Conservation (phyloP, 805 yeast species). For the Tetrapisispora taiwanensis region DNA sequence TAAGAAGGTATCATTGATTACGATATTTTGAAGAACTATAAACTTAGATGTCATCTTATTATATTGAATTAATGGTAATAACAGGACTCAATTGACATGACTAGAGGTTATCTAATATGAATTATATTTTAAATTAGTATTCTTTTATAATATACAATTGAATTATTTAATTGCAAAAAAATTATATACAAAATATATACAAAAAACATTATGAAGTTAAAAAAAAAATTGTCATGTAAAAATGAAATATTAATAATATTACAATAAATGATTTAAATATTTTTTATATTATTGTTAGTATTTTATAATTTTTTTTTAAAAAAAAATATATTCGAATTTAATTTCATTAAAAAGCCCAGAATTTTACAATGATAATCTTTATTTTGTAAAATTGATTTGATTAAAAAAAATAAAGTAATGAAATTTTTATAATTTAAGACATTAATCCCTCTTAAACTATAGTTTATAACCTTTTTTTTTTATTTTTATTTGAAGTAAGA, state of each 20-base stretch:
- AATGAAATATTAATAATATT: not conserved
- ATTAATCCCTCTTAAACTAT: not conserved
- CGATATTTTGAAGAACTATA: not conserved
- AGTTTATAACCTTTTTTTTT: not conserved
- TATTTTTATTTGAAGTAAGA: too few relatives aligned
- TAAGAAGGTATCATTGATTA: not conserved
- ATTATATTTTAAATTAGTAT: not conserved
- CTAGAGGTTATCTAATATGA: too few relatives aligned
- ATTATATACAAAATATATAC: not conserved
- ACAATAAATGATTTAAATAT: not conserved
- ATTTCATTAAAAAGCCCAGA: conserved; percentile 3
- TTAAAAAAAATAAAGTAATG: not conserved
- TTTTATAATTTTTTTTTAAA: not conserved
- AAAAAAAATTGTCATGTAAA: not conserved
- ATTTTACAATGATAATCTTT: not conserved
- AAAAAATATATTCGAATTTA: conserved; percentile 1
- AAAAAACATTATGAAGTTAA: not conserved
- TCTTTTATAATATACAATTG: conserved; percentile 2
- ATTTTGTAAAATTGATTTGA: not conserved
- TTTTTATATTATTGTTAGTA: not conserved
- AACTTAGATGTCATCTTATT: too few relatives aligned
- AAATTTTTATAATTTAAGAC: not conserved
- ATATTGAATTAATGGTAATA: too few relatives aligned
- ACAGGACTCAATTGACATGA: too few relatives aligned
- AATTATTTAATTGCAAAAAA: not conserved